Evolutionary conservation across 139 green algal species (phyloP).

Genomic region (Astrephomene gubernaculifera): DNA sequence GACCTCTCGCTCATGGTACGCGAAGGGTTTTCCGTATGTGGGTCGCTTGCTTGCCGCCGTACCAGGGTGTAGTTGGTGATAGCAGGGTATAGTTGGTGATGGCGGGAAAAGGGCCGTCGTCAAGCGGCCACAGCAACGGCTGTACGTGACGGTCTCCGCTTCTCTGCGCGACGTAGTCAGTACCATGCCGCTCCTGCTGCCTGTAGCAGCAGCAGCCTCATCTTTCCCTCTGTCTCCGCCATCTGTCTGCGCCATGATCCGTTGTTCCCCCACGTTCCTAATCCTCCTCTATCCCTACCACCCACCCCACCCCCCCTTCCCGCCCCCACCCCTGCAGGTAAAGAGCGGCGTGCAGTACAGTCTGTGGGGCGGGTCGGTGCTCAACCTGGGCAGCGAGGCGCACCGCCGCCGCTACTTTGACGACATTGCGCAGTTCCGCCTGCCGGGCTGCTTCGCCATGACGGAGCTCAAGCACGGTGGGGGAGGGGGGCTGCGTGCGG

Average conservation of each 20-base stretch:
- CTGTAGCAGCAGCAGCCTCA: background rate
- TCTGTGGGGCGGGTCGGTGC: slow-evolving; percentile 64
- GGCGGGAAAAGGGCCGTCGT: background rate
- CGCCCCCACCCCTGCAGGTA: slow-evolving; percentile 47
- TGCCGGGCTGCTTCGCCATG: slow-evolving; percentile 91
- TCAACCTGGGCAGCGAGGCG: slow-evolving; percentile 35
- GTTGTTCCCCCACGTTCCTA: background rate
- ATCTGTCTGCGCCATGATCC: background rate
- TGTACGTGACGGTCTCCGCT: background rate
- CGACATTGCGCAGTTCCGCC: slow-evolving; percentile 81
- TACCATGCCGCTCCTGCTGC: background rate
- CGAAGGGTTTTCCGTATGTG: background rate
- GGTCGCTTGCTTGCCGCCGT: no score
- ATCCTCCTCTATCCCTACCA: background rate
- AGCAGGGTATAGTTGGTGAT: background rate
- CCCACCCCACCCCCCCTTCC: background rate
- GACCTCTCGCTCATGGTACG: slow-evolving; percentile 77
- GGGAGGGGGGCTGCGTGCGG: background rate
- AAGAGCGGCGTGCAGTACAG: slow-evolving; percentile 92
- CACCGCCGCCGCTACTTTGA: slow-evolving; percentile 84
- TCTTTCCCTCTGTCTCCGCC: background rate
- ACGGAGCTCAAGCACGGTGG: slow-evolving; percentile 91
- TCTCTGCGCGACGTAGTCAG: background rate
- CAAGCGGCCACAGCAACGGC: background rate
- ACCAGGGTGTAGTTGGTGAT: background rate